Base-by-base conservation (phyloP, 2,329 filamentous ascomycete genomes). In the Penicillium polonicum region DNA sequence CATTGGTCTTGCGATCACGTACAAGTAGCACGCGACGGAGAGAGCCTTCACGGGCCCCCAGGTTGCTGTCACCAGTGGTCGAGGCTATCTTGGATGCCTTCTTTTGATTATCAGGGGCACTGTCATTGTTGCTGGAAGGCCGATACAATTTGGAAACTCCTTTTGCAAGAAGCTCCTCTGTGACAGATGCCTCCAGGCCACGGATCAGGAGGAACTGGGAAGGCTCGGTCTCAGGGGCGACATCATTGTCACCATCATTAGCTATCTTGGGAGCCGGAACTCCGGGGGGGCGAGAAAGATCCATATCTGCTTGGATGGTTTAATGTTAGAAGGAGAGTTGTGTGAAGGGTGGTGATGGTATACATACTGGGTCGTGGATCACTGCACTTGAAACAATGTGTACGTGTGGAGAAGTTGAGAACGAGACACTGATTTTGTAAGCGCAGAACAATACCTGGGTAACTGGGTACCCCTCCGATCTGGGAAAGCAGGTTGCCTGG, bases 201-300 rank as follows among this genome's bases (percentile, higher is more conserved):
- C 89, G 86, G 25, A 94, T 79, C 5, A 94, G 84, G 21, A 94
- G 76, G 63, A 92, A 91, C 64, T 92, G 90, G 1, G 89, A 91
- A 1, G 87, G 83, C 0, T 82, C 87, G 23, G 76, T 79, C 52
- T 84, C 79, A 5, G 80, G 77, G 1, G 80, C 80, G 2, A 76
- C 79, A 70, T 84, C 82, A 61, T 82, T 83, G 58, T 84, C 82
- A 25, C 82, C 82, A 54, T 76, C 79, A 36, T 83, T 83, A 10
- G 74, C 73, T 36, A 79, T 76, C 45, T 76, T 80, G 19, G 73
- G 74, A 44, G 75, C 66, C 53, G 77, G 71, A 52, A 74, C 74
- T 10, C 70, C 70, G 43, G 73, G 74, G 19, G 73, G 71, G 55
- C 69, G 66, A 60, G 74, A 50, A 15, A 62, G 57, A 12, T 73